A percentile compares a stretch with the other conserved stretches of the same genome.
Conservation (phyloP, 2,329 filamentous ascomycete genomes). For the Bipolaris zeicola region DNA sequence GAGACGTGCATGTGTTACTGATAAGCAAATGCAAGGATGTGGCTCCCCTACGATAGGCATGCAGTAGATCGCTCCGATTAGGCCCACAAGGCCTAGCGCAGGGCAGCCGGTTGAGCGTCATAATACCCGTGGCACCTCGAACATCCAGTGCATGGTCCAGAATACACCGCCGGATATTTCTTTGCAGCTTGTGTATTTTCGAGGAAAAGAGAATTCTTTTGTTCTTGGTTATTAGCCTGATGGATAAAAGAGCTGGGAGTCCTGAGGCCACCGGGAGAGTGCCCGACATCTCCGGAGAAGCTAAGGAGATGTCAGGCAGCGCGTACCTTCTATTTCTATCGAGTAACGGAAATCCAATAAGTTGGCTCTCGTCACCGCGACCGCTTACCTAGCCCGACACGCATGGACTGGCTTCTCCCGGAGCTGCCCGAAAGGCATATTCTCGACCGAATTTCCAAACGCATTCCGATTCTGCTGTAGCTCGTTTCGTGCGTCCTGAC, state of each 20-base stretch:
- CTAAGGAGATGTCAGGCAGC: slow-evolving; percentile 36
- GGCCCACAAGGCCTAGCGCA: slow-evolving; percentile 37
- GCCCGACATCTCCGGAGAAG: slow-evolving; percentile 10
- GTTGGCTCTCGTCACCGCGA: slow-evolving; percentile 18
- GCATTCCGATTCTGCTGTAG: slow-evolving; percentile 1
- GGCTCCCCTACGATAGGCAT: slow-evolving; percentile 13
- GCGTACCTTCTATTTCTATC: slow-evolving; percentile 42
- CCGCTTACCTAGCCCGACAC: slow-evolving; percentile 19
- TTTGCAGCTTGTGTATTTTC: neutral
- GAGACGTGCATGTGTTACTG: slow-evolving; percentile 24
- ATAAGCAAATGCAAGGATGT: slow-evolving; percentile 29
- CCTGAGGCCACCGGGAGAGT: neutral
- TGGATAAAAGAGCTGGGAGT: slow-evolving; percentile 1
- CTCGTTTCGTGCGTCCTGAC: neutral
- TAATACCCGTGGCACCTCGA: slow-evolving; percentile 10
- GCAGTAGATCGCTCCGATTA: slow-evolving; percentile 30
- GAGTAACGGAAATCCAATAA: slow-evolving; percentile 40
- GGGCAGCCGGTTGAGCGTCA: slow-evolving; percentile 32
- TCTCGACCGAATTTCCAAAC: slow-evolving; percentile 11
- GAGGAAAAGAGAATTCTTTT: neutral
- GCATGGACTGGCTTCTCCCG: slow-evolving; percentile 22
- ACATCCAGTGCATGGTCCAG: neutral
- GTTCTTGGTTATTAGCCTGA: neutral
- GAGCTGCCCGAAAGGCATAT: slow-evolving; percentile 30
- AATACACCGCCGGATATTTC: neutral